A percentile compares a stretch with the other conserved stretches of the same genome.
These are phyloP conservation scores for Calonectria pteridis DNA, from an alignment of 2,329 filamentous ascomycete genomes.

Conservation along the genomic window DNA sequence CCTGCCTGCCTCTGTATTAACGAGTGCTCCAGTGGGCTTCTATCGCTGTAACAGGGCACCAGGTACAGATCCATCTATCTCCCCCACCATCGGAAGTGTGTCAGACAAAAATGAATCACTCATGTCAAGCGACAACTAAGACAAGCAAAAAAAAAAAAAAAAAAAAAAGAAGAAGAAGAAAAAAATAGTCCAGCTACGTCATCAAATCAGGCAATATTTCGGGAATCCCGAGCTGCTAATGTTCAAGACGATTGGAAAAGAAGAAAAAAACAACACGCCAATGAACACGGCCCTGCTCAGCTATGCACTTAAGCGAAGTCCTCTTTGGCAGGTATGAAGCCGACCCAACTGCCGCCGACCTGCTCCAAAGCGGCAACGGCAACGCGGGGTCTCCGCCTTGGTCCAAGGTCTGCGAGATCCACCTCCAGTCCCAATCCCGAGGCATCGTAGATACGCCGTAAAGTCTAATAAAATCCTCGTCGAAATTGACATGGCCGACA, in stretches of 20 bases:
- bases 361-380: constrained; percentile 21
- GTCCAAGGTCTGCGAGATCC: constrained; percentile 5
- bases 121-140: background rate
- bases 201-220: background rate
- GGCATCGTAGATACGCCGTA: constrained; percentile 12
- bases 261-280: background rate
- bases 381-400: constrained; percentile 24
- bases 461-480: background rate
- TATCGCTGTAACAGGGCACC: background rate
- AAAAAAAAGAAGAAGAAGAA: background rate
- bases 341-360: constrained; percentile 24
- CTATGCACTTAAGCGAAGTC: background rate
- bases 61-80: background rate
- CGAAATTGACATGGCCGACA: background rate
- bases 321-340: background rate
- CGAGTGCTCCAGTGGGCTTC: background rate
- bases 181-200: too few species aligned
- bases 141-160: background rate
- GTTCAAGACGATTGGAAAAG: background rate
- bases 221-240: background rate
- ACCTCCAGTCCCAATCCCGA: constrained; percentile 12
- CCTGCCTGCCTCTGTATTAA: background rate
- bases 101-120: background rate
- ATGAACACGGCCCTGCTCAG: background rate
- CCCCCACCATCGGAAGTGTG: background rate